phyloP scores from a whole-genome alignment of 345 rosid genomes.

The Euphorbia tirucalli region DNA sequence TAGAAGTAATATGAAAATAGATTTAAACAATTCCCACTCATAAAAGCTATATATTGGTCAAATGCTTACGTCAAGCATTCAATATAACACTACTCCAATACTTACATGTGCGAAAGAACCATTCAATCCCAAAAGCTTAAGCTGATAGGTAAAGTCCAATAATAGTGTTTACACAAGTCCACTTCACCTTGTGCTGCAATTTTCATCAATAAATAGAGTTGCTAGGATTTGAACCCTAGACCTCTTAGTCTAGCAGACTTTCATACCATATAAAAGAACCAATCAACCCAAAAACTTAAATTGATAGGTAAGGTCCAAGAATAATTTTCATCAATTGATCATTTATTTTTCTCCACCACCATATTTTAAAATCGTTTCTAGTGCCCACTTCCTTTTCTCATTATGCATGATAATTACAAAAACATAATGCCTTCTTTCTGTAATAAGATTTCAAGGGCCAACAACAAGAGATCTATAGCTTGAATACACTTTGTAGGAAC shows the following conservation, averaged over 20 bases:
- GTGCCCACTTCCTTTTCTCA: neutral
- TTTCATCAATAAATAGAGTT: too few relatives aligned
- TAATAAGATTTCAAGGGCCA: neutral
- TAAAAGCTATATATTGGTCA: too few relatives aligned
- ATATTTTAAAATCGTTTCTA: neutral
- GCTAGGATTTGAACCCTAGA: neutral
- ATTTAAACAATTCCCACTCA: too few relatives aligned
- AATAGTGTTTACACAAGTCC: neutral
- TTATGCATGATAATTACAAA: neutral
- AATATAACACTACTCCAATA: too few relatives aligned
- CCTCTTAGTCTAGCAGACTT: neutral
- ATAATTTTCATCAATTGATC: neutral
- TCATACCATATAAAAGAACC: neutral
- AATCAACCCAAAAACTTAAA: too few relatives aligned
- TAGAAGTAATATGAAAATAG: too few relatives aligned
- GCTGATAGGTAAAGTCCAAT: too few relatives aligned
- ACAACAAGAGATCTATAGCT: neutral
- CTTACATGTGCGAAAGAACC: neutral
- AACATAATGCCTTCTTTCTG: neutral
- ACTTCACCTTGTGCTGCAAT: too few relatives aligned
- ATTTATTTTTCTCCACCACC: neutral
- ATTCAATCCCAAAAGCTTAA: too few relatives aligned
- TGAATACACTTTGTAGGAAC: neutral
- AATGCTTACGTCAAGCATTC: too few relatives aligned
- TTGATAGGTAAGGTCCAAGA: too few relatives aligned